Evolutionary conservation across 495 filamentous ascomycete genomes (phyloP).

Genomic region (Filosporella fistucella): DNA sequence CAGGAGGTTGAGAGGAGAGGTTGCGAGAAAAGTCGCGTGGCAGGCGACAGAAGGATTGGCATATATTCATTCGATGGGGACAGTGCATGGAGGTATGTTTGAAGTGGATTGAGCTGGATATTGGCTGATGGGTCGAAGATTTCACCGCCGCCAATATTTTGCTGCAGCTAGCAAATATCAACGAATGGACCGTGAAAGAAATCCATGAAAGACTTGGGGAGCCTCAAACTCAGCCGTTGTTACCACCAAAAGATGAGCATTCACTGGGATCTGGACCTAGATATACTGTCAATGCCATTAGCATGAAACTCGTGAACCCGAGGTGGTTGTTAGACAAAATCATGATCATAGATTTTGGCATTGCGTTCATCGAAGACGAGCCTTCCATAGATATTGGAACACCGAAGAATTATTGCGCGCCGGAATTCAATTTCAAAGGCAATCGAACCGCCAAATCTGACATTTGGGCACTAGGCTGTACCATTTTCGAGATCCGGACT

Average conservation of each 20-base stretch:
- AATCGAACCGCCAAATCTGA: not conserved
- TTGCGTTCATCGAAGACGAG: slow-evolving; percentile 2
- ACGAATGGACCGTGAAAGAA: slow-evolving; percentile 11
- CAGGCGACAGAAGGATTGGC: slow-evolving; percentile 8
- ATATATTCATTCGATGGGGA: slow-evolving; percentile 9
- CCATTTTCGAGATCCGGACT: slow-evolving; percentile 2
- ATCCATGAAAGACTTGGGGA: slow-evolving; percentile 11
- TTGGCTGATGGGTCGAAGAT: slow-evolving; percentile 4
- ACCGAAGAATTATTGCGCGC: slow-evolving; percentile 1
- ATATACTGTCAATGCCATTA: slow-evolving; percentile 3
- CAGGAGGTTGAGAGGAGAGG: slow-evolving; percentile 7
- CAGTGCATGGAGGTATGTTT: slow-evolving; percentile 9
- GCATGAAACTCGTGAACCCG: slow-evolving; percentile 9
- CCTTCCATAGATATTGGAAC: slow-evolving; percentile 4
- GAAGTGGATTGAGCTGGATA: not conserved
- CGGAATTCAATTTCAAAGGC: not conserved
- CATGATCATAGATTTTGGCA: slow-evolving; percentile 12
- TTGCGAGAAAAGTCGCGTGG: slow-evolving; percentile 7
- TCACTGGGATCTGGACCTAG: not conserved
- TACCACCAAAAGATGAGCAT: not conserved
- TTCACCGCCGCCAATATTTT: slow-evolving; percentile 15
- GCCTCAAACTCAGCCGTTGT: slow-evolving; percentile 5
- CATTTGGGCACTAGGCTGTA: slow-evolving; percentile 6
- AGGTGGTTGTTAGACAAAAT: slow-evolving; percentile 10
- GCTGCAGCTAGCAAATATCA: slow-evolving; percentile 11